Percentiles rank a stretch among this genome's conserved stretches.
phyloP scores from a whole-genome alignment of 1,139 yeast species.

The Debaryomycetaceae sp. region DNA sequence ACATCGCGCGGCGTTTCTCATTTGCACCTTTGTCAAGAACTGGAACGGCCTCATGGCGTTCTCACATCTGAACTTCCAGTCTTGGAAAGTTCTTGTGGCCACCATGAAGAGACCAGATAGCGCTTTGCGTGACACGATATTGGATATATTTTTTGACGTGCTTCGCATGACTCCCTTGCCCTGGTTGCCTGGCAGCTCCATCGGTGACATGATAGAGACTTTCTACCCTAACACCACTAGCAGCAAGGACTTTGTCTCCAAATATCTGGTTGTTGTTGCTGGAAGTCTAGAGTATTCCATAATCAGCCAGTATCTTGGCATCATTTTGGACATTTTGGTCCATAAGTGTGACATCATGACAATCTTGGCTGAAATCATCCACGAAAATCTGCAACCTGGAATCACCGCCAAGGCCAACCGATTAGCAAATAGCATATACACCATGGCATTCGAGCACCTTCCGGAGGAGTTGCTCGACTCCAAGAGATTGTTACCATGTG shows the following conservation, averaged over 20 bases:
- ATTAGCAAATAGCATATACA: slow-evolving; percentile 58
- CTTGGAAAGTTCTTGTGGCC: slow-evolving; percentile 54
- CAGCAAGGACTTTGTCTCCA: background rate
- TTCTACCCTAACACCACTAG: slow-evolving; percentile 6
- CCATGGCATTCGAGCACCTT: slow-evolving; percentile 50
- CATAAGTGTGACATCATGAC: slow-evolving; percentile 50
- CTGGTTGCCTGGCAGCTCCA: slow-evolving; percentile 41
- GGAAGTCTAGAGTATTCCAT: slow-evolving; percentile 16
- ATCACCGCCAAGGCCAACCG: slow-evolving; percentile 58
- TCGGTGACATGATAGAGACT: slow-evolving; percentile 28
- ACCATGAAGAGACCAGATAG: slow-evolving; percentile 59
- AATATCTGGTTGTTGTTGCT: slow-evolving; percentile 7
- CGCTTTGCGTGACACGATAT: slow-evolving; percentile 54
- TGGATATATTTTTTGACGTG: slow-evolving; percentile 70
- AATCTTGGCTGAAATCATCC: slow-evolving; percentile 44
- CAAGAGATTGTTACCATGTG: slow-evolving; percentile 14
- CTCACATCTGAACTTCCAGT: slow-evolving; percentile 53
- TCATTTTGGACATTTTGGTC: slow-evolving; percentile 49
- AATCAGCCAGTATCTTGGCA: slow-evolving; percentile 61
- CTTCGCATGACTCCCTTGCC: slow-evolving; percentile 59
- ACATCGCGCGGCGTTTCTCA: slow-evolving; percentile 57
- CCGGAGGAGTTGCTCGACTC: slow-evolving; percentile 32
- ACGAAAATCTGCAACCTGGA: slow-evolving; percentile 39
- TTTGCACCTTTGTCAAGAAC: slow-evolving; percentile 59
- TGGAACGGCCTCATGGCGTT: slow-evolving; percentile 77